phyloP scores from a whole-genome alignment of 495 filamentous ascomycete genomes.

The Hypoxylon fragiforme region DNA sequence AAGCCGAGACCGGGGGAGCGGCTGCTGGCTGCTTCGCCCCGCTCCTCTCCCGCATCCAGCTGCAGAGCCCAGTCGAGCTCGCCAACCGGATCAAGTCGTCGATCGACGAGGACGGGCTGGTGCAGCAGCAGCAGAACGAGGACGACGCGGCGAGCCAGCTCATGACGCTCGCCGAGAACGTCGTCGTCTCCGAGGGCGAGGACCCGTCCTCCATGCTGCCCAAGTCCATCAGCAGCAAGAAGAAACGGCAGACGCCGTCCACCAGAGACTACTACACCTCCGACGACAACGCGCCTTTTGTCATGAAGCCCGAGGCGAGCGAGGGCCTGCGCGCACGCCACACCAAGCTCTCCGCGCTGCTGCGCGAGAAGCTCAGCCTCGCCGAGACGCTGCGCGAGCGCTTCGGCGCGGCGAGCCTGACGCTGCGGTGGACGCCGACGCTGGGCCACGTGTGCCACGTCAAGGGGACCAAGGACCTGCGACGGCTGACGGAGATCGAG shows the following conservation, averaged over 20 bases:
- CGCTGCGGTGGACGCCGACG: constrained; percentile 79
- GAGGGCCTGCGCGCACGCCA: constrained; percentile 66
- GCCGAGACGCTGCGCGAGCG: constrained; percentile 58
- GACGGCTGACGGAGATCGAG: constrained; percentile 32
- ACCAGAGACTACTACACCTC: constrained; percentile 55
- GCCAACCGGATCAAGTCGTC: constrained; percentile 70
- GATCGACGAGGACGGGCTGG: constrained; percentile 92
- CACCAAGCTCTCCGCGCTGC: constrained; percentile 58
- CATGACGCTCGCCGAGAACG: constrained; percentile 67
- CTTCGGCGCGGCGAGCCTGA: constrained; percentile 61
- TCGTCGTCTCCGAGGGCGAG: constrained; percentile 63
- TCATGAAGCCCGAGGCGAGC: constrained; percentile 82
- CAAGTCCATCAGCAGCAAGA: constrained; percentile 43
- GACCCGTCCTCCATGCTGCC: constrained; percentile 45
- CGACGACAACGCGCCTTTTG: constrained; percentile 69
- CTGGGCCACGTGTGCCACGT: constrained; percentile 90
- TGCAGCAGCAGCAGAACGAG: constrained; percentile 74
- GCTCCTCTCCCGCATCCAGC: constrained; percentile 64
- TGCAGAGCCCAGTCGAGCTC: constrained; percentile 69
- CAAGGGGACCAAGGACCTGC: constrained; percentile 72
- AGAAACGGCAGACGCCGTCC: constrained; percentile 44
- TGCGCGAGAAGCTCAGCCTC: constrained; percentile 60
- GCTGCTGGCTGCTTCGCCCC: constrained; percentile 54
- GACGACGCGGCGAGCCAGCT: constrained; percentile 70
- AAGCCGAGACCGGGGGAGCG: too few species aligned